Conservation (phyloP, 768 basidiomycete genomes). For the Kondoa malvinella region DNA sequence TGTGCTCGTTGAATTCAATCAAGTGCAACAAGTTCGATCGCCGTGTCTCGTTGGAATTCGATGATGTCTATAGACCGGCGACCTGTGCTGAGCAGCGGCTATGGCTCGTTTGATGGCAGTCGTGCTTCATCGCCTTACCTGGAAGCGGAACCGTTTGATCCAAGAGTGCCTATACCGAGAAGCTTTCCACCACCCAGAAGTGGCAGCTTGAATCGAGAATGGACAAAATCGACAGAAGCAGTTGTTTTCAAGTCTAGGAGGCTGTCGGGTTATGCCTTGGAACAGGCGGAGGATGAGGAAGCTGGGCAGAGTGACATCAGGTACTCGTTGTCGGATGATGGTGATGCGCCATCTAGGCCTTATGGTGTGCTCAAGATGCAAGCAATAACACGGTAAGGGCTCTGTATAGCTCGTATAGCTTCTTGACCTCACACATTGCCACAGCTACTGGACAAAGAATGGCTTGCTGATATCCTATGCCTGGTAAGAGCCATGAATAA, state of each 20-base stretch:
- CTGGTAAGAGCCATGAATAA: slow-evolving; percentile 9
- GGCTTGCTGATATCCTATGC: slow-evolving; percentile 20
- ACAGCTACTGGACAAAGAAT: not conserved
- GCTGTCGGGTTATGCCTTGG: not conserved
- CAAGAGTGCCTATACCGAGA: not conserved
- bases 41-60: too few relatives aligned
- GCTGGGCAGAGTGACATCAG: not conserved
- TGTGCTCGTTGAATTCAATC: too few relatives aligned
- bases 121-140: too few relatives aligned
- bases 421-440: too few relatives aligned
- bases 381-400: too few relatives aligned
- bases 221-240: not conserved
- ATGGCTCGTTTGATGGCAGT: too few relatives aligned
- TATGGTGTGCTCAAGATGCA: slow-evolving; percentile 18
- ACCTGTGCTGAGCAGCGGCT: too few relatives aligned
- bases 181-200: not conserved
- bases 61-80: too few relatives aligned
- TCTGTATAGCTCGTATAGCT: too few relatives aligned
- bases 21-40: too few relatives aligned
- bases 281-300: not conserved
- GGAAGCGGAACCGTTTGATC: not conserved
- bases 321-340: not conserved
- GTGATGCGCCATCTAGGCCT: not conserved
- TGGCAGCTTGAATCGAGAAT: not conserved
- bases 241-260: not conserved